Evolutionary conservation across 2,329 filamentous ascomycete species (phyloP).

Genomic region (Setomelanomma holmii): DNA sequence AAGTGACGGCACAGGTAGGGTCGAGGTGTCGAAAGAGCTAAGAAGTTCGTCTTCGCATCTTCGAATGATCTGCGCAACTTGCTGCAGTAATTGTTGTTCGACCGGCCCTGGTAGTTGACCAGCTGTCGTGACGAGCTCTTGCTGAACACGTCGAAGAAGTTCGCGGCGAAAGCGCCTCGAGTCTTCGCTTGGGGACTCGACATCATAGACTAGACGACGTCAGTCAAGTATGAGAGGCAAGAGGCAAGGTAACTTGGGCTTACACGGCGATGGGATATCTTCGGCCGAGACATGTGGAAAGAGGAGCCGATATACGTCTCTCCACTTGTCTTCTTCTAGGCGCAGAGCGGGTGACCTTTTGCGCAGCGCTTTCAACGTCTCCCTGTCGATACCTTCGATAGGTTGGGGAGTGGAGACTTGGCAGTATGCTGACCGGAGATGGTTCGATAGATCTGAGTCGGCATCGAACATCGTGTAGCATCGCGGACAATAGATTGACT

Average conservation of each 20-base stretch:
- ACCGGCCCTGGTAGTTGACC: slow-evolving; percentile 24
- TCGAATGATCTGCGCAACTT: slow-evolving; percentile 37
- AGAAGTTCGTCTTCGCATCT: slow-evolving; percentile 35
- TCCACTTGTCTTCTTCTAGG: slow-evolving; percentile 50
- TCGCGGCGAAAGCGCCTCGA: slow-evolving; percentile 42
- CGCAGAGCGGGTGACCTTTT: slow-evolving; percentile 41
- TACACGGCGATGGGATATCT: slow-evolving; percentile 47
- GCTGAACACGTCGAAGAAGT: slow-evolving; percentile 42
- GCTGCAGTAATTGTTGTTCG: slow-evolving; percentile 35
- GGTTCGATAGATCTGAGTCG: slow-evolving; percentile 40
- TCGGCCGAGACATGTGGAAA: slow-evolving; percentile 42
- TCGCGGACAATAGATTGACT: slow-evolving; percentile 48
- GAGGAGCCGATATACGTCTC: slow-evolving; percentile 46
- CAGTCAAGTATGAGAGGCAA: background rate
- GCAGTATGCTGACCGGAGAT: slow-evolving; percentile 40
- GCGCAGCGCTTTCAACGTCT: slow-evolving; percentile 45
- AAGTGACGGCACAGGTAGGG: slow-evolving; percentile 2
- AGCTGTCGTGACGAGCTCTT: slow-evolving; percentile 37
- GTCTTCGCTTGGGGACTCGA: slow-evolving; percentile 32
- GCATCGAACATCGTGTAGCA: slow-evolving; percentile 48
- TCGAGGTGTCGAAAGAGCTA: slow-evolving; percentile 15
- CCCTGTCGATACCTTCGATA: slow-evolving; percentile 49
- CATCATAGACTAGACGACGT: slow-evolving; percentile 42
- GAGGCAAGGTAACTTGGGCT: slow-evolving; percentile 3
- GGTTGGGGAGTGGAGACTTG: slow-evolving; percentile 24